These are phyloP conservation scores for Serpula lacrymans DNA, from an alignment of 768 basidiomycete genomes.

Conservation along the genomic window DNA sequence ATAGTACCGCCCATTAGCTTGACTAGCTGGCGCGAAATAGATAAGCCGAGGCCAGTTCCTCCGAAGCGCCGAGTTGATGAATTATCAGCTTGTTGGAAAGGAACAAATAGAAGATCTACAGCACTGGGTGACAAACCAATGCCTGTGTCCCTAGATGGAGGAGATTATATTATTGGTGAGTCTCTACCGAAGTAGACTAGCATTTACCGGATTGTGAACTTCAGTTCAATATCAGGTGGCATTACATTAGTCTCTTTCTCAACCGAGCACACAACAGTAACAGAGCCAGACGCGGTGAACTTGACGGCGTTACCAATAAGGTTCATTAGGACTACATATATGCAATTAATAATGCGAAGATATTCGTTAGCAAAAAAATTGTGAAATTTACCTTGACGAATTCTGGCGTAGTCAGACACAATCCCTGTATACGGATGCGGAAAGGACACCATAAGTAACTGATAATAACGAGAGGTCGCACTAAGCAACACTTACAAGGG, in stretches of 20 bases:
- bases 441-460: not conserved
- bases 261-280: conserved; percentile 59
- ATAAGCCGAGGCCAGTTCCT: conserved; percentile 73
- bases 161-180: not conserved
- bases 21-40: conserved; percentile 71
- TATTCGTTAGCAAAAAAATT: conserved; percentile 3
- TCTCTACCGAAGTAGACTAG: not conserved
- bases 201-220: conserved; percentile 61
- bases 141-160: conserved; percentile 55
- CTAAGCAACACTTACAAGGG: conserved; percentile 39
- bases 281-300: conserved; percentile 62
- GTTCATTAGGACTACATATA: conserved; percentile 64
- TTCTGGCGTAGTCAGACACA: conserved; percentile 69
- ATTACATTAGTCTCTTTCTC: conserved; percentile 34
- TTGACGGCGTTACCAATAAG: conserved; percentile 76
- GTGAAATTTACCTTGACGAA: conserved; percentile 55
- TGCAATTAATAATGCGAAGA: conserved; percentile 1
- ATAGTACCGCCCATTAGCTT: conserved; percentile 76
- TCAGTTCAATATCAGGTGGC: conserved; percentile 47
- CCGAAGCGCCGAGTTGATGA: conserved; percentile 75
- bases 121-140: conserved; percentile 68
- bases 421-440: conserved; percentile 63
- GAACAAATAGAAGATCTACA: conserved; percentile 64
- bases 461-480: too few species aligned
- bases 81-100: conserved; percentile 78